These are phyloP conservation scores for Aspergillus puulaauensis DNA, from an alignment of 2,329 filamentous ascomycete genomes.

Conservation along the genomic window DNA sequence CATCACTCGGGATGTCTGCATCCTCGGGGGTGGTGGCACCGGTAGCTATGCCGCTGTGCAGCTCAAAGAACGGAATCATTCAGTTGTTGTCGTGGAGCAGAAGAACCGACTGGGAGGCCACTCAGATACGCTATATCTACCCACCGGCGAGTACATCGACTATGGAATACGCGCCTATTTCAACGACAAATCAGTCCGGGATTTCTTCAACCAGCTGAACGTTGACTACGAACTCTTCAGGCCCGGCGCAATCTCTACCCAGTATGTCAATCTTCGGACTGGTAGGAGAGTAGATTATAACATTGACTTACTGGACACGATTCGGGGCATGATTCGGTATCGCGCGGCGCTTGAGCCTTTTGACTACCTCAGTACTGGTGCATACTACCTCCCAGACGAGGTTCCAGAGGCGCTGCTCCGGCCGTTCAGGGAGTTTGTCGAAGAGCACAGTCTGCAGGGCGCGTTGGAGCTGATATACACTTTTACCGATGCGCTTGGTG, in stretches of 20 bases:
- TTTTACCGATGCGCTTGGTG: constrained; percentile 12
- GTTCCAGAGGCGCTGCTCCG: constrained; percentile 18
- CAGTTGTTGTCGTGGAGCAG: constrained; percentile 37
- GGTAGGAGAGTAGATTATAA: background rate
- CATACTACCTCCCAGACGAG: constrained; percentile 41
- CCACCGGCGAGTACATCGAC: constrained; percentile 28
- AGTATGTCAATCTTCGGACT: constrained; percentile 30
- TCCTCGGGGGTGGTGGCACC: constrained; percentile 37
- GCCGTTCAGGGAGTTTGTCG: constrained; percentile 19
- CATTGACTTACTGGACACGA: background rate
- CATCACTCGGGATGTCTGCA: constrained; percentile 27
- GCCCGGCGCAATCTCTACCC: constrained; percentile 15
- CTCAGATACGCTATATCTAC: constrained; percentile 31
- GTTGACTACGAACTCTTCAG: constrained; percentile 18
- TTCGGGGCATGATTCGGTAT: constrained; percentile 3
- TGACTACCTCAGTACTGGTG: constrained; percentile 3
- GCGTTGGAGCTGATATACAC: constrained; percentile 1
- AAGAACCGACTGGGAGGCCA: constrained; percentile 34
- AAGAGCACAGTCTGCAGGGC: constrained; percentile 5
- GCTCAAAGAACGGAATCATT: constrained; percentile 29
- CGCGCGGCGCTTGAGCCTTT: constrained; percentile 10
- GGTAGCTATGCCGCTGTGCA: constrained; percentile 36
- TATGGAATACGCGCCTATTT: constrained; percentile 34
- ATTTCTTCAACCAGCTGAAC: constrained; percentile 30
- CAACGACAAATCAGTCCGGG: constrained; percentile 28